Evolutionary conservation across 1,284 basidiomycete species (phyloP).

Genomic region (Trametes hirsuta): DNA sequence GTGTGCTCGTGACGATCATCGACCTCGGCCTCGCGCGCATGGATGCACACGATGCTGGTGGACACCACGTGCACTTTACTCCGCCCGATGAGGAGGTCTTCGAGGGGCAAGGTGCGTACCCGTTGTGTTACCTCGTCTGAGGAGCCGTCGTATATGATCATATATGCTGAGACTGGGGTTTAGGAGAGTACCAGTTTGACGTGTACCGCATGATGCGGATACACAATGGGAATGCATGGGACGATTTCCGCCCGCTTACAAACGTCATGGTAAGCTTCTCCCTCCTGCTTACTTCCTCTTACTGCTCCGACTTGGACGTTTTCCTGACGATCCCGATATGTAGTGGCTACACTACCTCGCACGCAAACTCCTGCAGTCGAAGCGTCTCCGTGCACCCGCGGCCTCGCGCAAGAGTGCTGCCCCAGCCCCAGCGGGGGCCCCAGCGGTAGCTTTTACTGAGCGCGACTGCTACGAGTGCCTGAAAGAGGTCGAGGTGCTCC

Average conservation of each 20-base stretch:
- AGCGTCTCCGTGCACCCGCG: constrained; percentile 61
- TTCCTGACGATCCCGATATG: neutral
- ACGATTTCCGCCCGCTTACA: constrained; percentile 74
- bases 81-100: constrained; percentile 82
- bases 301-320: neutral
- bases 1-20: constrained; percentile 84
- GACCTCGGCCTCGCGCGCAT: constrained; percentile 93
- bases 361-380: constrained; percentile 70
- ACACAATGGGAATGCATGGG: constrained; percentile 68
- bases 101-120: constrained; percentile 70
- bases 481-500: constrained; percentile 56
- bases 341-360: constrained; percentile 87
- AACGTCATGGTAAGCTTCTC: constrained; percentile 79
- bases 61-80: constrained; percentile 66
- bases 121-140: neutral
- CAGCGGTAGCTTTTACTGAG: constrained; percentile 46
- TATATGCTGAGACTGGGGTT: neutral
- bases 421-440: constrained; percentile 12
- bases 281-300: neutral
- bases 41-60: constrained; percentile 53
- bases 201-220: constrained; percentile 88
- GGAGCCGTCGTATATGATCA: neutral
- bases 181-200: constrained; percentile 93
- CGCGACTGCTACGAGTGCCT: constrained; percentile 63
- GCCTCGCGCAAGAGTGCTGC: constrained; percentile 31